A percentile compares a stretch with the other conserved stretches of the same genome.
These are phyloP conservation scores for Borealophlyctis nickersoniae DNA, from an alignment of 192 early-diverging fungal species.

Conservation along the genomic window DNA sequence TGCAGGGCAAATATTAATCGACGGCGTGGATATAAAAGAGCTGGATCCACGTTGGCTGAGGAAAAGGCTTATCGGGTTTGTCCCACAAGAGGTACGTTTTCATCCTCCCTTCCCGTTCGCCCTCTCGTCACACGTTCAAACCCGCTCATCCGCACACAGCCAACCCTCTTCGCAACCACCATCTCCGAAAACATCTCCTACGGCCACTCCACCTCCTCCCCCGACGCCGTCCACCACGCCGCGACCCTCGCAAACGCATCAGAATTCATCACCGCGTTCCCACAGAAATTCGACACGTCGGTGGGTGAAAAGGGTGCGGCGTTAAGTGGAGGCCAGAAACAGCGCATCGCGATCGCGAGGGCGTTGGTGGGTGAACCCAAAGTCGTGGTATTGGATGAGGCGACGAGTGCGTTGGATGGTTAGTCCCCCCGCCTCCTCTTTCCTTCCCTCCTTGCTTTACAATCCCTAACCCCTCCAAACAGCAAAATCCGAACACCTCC, in stretches of 20 bases:
- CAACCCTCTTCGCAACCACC: constrained; percentile 83
- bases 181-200: constrained; percentile 92
- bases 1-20: constrained; percentile 57
- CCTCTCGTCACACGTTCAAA: constrained; percentile 7
- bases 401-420: too few species aligned
- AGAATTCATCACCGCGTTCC: constrained; percentile 63
- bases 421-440: too few species aligned
- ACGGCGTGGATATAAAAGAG: constrained; percentile 62
- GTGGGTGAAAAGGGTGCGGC: constrained; percentile 27
- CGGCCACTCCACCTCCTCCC: constrained; percentile 53
- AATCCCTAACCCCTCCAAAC: too few species aligned
- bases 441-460: too few species aligned
- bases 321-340: constrained; percentile 23
- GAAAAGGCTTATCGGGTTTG: constrained; percentile 7
- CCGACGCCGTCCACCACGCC: constrained; percentile 59
- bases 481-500: too few species aligned
- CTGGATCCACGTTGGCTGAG: constrained; percentile 55
- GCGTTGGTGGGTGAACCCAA: constrained; percentile 78
- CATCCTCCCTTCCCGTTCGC: constrained; percentile 12
- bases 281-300: constrained; percentile 64
- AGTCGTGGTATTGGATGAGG: constrained; percentile 64
- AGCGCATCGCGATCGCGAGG: constrained; percentile 70
- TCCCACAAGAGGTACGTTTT: constrained; percentile 17
- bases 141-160: constrained; percentile 55
- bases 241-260: constrained; percentile 68